Evolutionary conservation across 2,329 filamentous ascomycete species (phyloP).

Genomic region (Grosmannia serpens): DNA sequence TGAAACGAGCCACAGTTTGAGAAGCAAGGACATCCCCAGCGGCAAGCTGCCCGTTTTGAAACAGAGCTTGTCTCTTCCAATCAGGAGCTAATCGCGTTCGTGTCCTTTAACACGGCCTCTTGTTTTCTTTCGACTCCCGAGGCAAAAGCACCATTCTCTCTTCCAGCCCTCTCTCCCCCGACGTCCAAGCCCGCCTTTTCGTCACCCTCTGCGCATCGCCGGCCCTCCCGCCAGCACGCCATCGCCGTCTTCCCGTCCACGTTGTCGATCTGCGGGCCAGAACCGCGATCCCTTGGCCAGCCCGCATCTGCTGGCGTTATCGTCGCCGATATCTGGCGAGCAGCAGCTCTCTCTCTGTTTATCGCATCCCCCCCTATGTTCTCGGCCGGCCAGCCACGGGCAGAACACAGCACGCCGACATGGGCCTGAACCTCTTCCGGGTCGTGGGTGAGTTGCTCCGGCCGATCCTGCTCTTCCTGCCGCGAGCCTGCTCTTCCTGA

Average conservation of each 20-base stretch:
- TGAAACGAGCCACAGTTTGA: not conserved
- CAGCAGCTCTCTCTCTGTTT: not conserved
- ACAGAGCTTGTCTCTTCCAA: slow-evolving; percentile 18
- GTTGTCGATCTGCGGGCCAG: not conserved
- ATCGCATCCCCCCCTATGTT: not conserved
- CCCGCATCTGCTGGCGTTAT: not conserved
- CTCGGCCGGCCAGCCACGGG: not conserved
- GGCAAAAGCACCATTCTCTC: too few species aligned
- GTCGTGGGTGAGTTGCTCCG: slow-evolving; percentile 31
- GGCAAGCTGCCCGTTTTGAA: slow-evolving; percentile 3
- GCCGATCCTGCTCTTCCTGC: not conserved
- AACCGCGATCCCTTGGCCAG: not conserved
- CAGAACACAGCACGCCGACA: slow-evolving; percentile 18
- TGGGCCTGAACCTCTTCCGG: slow-evolving; percentile 48
- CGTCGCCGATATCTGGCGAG: not conserved
- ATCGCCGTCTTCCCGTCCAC: not conserved
- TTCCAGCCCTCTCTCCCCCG: not conserved
- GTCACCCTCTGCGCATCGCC: not conserved
- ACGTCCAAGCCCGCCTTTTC: not conserved
- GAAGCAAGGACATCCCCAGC: not conserved
- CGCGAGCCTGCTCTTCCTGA: not conserved
- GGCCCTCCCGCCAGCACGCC: not conserved
- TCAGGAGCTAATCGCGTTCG: slow-evolving; percentile 31
- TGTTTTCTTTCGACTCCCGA: not conserved
- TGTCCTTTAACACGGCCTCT: slow-evolving; percentile 23